Evolutionary conservation across 2,329 filamentous ascomycete species (phyloP).

Genomic region (Stromatinia cepivora): DNA sequence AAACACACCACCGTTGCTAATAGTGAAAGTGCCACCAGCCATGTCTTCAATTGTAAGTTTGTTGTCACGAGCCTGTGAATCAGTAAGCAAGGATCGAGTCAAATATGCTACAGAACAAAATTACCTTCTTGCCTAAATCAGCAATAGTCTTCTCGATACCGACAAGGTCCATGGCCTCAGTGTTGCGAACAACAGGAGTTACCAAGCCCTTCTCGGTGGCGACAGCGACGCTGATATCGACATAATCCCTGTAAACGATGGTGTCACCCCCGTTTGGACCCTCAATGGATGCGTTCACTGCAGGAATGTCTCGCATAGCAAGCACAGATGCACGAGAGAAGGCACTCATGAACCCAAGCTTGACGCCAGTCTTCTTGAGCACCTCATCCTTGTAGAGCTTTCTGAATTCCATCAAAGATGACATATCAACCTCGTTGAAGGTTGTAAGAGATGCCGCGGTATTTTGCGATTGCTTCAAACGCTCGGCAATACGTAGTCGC

Average conservation of each 20-base stretch:
- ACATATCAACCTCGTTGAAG: conserved; percentile 99
- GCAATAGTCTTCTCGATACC: conserved; percentile 89
- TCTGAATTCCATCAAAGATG: conserved; percentile 92
- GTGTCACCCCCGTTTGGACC: conserved; percentile 93
- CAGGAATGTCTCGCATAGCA: conserved; percentile 92
- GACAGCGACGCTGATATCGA: conserved; percentile 95
- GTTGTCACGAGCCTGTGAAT: conserved; percentile 76
- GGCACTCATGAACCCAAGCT: conserved; percentile 99
- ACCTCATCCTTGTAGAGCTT: conserved; percentile 97
- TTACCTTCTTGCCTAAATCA: conserved; percentile 91
- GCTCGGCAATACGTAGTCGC: conserved; percentile 95
- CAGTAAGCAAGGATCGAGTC: conserved; percentile 25
- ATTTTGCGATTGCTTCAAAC: conserved; percentile 98
- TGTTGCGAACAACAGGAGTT: conserved; percentile 93
- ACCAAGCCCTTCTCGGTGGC: conserved; percentile 97
- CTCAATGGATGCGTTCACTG: conserved; percentile 95
- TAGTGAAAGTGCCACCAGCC: conserved; percentile 97
- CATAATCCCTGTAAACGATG: conserved; percentile 97
- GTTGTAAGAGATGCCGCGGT: conserved; percentile 95
- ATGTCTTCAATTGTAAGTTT: conserved; percentile 99
- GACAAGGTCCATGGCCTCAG: conserved; percentile 83
- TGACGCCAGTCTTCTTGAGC: conserved; percentile 93
- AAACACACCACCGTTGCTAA: conserved; percentile 96
- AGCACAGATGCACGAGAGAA: conserved; percentile 88
- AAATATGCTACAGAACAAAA: conserved; percentile 29